Conservation (phyloP, 768 basidiomycete species). For the Rhodosporidiobolus odoratus region DNA sequence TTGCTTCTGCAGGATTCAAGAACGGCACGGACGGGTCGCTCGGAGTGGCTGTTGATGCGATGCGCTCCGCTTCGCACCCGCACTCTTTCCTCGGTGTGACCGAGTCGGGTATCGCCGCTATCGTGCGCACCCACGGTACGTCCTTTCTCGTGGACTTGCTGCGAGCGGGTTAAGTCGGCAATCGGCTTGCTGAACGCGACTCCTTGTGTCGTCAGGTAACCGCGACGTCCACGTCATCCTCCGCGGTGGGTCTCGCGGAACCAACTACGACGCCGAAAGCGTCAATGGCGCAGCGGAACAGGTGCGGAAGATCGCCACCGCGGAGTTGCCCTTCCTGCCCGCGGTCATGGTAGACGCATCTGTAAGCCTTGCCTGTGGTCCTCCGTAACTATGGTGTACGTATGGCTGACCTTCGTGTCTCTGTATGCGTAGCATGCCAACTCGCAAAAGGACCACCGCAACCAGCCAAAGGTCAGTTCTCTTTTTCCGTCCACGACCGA, state of each 20-base stretch:
- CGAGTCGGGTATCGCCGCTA: slow-evolving; percentile 67
- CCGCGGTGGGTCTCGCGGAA: slow-evolving; percentile 82
- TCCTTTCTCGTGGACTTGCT: not conserved
- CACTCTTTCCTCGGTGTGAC: slow-evolving; percentile 86
- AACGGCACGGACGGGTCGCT: slow-evolving; percentile 93
- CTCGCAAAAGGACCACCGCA: slow-evolving; percentile 88
- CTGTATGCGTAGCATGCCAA: slow-evolving; percentile 63
- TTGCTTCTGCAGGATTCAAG: slow-evolving; percentile 68
- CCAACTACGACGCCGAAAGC: slow-evolving; percentile 74
- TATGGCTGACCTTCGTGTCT: slow-evolving; percentile 36
- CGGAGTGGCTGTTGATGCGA: slow-evolving; percentile 89
- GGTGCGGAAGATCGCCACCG: slow-evolving; percentile 58
- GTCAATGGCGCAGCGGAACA: slow-evolving; percentile 60
- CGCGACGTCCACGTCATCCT: slow-evolving; percentile 92
- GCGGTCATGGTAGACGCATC: slow-evolving; percentile 85
- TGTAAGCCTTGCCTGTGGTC: not conserved
- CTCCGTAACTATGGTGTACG: too few species aligned
- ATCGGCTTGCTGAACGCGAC: too few species aligned
- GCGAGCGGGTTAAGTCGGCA: too few species aligned
- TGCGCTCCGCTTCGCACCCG: slow-evolving; percentile 82
- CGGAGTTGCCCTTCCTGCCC: slow-evolving; percentile 49
- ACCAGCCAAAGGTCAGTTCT: slow-evolving; percentile 62
- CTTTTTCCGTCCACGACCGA: slow-evolving; percentile 4
- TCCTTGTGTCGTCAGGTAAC: slow-evolving; percentile 60
- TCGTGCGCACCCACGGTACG: slow-evolving; percentile 54